phyloP scores from a whole-genome alignment of 2,329 filamentous ascomycete species.

The Hypoxylon sp. region DNA sequence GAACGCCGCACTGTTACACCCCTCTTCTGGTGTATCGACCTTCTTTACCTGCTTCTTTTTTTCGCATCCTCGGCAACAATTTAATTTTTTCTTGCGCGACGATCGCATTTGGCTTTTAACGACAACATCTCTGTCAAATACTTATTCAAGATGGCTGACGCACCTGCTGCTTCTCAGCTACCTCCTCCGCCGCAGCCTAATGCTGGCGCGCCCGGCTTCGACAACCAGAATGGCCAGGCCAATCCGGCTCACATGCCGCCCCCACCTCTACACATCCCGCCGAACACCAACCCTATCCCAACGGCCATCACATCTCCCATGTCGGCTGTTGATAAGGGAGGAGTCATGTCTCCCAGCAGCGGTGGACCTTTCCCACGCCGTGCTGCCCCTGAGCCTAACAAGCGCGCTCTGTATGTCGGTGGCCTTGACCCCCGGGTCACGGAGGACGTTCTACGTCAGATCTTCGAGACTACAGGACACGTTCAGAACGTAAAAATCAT shows the following conservation, averaged over 20 bases:
- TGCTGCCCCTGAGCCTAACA: constrained; percentile 97
- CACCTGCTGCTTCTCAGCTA: constrained; percentile 73
- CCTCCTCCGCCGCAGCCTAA: constrained; percentile 77
- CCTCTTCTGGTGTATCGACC: constrained; percentile 29
- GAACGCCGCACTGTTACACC: constrained; percentile 23
- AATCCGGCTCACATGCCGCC: constrained; percentile 86
- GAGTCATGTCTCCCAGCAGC: constrained; percentile 87
- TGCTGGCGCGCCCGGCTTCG: constrained; percentile 81
- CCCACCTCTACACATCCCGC: constrained; percentile 91
- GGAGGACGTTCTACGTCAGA: constrained; percentile 95
- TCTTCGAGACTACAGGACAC: constrained; percentile 98
- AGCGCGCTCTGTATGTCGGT: constrained; percentile 95
- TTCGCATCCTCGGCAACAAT: constrained; percentile 28
- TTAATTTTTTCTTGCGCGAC: constrained; percentile 37
- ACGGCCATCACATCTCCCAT: constrained; percentile 91
- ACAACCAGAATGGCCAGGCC: constrained; percentile 78
- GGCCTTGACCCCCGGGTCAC: constrained; percentile 95
- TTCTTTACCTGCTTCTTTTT: constrained; percentile 14
- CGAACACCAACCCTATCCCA: constrained; percentile 95
- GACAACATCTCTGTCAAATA: constrained; percentile 25
- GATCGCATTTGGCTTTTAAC: constrained; percentile 16
- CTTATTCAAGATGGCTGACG: constrained; percentile 79
- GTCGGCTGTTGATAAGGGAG: constrained; percentile 71
- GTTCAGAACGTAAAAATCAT: constrained; percentile 99
- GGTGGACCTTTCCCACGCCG: constrained; percentile 86